A percentile compares a stretch with the other conserved stretches of the same genome.
phyloP scores from a whole-genome alignment of 257 asterid genomes.

The Henckelia pumila region DNA sequence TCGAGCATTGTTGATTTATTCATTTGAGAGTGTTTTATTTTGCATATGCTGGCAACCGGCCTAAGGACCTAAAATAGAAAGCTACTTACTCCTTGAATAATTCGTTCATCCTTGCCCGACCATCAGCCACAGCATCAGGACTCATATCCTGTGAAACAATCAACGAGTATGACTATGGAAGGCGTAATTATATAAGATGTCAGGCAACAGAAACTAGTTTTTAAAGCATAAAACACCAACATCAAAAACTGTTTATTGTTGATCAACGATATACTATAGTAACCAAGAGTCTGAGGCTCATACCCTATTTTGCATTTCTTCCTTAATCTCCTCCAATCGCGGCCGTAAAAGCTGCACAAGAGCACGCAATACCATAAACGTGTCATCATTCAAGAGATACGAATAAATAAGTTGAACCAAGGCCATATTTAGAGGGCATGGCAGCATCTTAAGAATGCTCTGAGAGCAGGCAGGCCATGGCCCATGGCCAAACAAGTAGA shows the following conservation, averaged over 20 bases:
- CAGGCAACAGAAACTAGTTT: conserved; percentile 18
- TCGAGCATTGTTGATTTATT: too few relatives aligned
- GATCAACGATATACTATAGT: conserved; percentile 25
- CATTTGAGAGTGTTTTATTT: neutral
- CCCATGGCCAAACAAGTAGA: neutral
- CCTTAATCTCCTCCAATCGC: conserved; percentile 61
- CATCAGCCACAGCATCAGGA: conserved; percentile 75
- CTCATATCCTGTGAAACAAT: conserved; percentile 59
- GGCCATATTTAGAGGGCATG: conserved; percentile 10
- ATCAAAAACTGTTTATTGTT: conserved; percentile 1
- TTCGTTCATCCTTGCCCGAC: conserved; percentile 59
- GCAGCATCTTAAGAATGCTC: neutral
- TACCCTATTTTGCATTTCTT: conserved; percentile 79
- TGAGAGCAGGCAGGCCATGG: neutral
- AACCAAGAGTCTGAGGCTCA: conserved; percentile 22
- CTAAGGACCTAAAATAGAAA: conserved; percentile 20
- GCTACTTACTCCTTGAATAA: conserved; percentile 70
- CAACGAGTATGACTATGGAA: conserved; percentile 10
- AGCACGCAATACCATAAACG: conserved; percentile 27
- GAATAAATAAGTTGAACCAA: conserved; percentile 17
- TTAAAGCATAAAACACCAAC: conserved; percentile 19
- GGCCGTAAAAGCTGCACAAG: conserved; percentile 76
- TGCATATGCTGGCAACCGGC: conserved; percentile 13
- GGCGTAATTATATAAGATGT: neutral
- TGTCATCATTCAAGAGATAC: conserved; percentile 12